Percentiles rank a stretch among this genome's conserved stretches.
These are phyloP conservation scores for Phyllachora maydis DNA, from an alignment of 2,329 filamentous ascomycete genomes.

Conservation along the genomic window DNA sequence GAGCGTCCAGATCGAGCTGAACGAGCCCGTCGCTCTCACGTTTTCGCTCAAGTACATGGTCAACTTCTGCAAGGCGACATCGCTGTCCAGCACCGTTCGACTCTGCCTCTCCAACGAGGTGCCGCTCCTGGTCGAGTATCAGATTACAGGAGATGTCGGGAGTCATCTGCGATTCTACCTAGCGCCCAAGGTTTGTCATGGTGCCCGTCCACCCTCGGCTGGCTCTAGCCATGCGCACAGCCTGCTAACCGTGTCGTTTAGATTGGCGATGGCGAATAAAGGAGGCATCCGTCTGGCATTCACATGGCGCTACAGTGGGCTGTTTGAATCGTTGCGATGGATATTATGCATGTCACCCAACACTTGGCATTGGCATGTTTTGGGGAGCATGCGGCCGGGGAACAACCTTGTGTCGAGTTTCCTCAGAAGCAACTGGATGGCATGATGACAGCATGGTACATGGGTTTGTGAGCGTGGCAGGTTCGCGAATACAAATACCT, in stretches of 20 bases:
- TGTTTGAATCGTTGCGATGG: no score
- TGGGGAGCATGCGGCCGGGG: no score
- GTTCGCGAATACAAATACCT: no score
- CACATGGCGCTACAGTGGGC: no score
- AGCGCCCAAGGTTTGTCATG: conserved; percentile 78
- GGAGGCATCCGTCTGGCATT: no score
- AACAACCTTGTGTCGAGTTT: no score
- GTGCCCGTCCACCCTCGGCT: background rate
- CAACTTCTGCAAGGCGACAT: conserved; percentile 98
- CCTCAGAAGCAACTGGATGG: no score
- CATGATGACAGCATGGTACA: no score
- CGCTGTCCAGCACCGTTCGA: conserved; percentile 63
- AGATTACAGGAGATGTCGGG: conserved; percentile 51
- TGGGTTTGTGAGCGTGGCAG: no score
- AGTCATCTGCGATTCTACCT: conserved; percentile 95
- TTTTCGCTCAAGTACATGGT: conserved; percentile 99
- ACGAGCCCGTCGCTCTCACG: conserved; percentile 80
- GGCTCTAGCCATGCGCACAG: background rate
- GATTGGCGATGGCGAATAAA: conserved; percentile 18
- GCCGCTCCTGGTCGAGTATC: conserved; percentile 86
- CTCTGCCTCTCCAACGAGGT: conserved; percentile 93
- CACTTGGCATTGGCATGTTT: no score
- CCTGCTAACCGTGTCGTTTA: conserved; percentile 6
- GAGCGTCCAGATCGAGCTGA: conserved; percentile 76
- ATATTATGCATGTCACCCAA: no score